phyloP scores from a whole-genome alignment of 306 rosid species.

The Crataegus laevigata region DNA sequence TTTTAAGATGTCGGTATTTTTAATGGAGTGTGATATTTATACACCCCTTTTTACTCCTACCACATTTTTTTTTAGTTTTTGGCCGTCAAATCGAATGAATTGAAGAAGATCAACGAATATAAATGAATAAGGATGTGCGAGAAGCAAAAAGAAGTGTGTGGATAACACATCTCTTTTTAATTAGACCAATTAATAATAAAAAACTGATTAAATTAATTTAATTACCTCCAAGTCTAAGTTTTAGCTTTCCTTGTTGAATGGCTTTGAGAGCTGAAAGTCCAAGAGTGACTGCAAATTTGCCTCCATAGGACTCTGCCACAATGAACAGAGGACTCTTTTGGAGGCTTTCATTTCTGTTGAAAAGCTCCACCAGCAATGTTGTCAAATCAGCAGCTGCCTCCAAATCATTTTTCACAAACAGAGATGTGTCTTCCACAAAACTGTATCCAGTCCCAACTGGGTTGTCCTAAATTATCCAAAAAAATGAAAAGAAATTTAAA shows the following conservation, averaged over 20 bases:
- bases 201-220: background rate
- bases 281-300: slow-evolving; percentile 74
- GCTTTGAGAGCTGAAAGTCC: slow-evolving; percentile 56
- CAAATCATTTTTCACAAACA: slow-evolving; percentile 57
- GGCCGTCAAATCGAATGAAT: too few species aligned
- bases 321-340: slow-evolving; percentile 72
- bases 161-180: too few species aligned
- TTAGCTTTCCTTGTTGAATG: slow-evolving; percentile 43
- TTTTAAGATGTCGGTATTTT: background rate
- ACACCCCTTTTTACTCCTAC: too few species aligned
- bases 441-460: slow-evolving; percentile 95
- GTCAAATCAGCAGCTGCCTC: slow-evolving; percentile 81
- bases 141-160: too few species aligned
- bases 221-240: slow-evolving; percentile 62
- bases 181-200: background rate
- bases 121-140: too few species aligned
- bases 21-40: too few species aligned
- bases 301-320: slow-evolving; percentile 93
- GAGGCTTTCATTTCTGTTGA: slow-evolving; percentile 41
- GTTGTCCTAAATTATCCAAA: slow-evolving; percentile 45
- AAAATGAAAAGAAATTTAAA: background rate
- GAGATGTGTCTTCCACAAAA: slow-evolving; percentile 52
- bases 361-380: slow-evolving; percentile 46
- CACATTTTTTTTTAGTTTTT: too few species aligned
- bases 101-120: too few species aligned